Evolutionary conservation across 768 basidiomycete species (phyloP).

Genomic region (Trametes villosa): DNA sequence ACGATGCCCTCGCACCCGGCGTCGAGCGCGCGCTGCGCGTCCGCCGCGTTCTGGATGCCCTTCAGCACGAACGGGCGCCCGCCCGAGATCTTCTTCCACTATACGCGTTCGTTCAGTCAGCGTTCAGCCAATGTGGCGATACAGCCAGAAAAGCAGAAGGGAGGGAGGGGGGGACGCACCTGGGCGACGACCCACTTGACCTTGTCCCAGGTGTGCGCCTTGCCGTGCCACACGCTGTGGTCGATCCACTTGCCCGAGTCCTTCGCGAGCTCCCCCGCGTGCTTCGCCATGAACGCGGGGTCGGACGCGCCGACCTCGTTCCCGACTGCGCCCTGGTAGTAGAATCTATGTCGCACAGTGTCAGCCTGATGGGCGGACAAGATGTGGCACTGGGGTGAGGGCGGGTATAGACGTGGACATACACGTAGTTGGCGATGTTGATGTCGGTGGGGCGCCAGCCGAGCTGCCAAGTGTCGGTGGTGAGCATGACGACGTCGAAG

Average conservation of each 20-base stretch:
- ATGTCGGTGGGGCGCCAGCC: slow-evolving; percentile 55
- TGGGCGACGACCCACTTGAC: slow-evolving; percentile 52
- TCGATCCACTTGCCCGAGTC: slow-evolving; percentile 56
- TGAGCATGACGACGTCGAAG: slow-evolving; percentile 52
- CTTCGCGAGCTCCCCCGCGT: slow-evolving; percentile 43
- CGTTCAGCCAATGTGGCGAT: too few relatives aligned
- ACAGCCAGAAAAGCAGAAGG: too few relatives aligned
- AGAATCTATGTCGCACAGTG: slow-evolving; percentile 37
- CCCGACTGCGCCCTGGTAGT: slow-evolving; percentile 40
- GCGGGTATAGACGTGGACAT: not conserved
- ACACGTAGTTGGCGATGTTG: slow-evolving; percentile 54
- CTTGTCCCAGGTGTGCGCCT: slow-evolving; percentile 57
- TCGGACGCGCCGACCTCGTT: slow-evolving; percentile 52
- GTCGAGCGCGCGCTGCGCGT: slow-evolving; percentile 51
- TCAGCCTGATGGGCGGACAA: not conserved
- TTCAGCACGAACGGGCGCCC: slow-evolving; percentile 58
- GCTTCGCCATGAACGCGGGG: slow-evolving; percentile 54
- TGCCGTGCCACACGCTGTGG: slow-evolving; percentile 52
- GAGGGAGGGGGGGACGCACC: slow-evolving; percentile 29
- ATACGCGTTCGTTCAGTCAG: too few relatives aligned
- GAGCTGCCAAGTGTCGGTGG: slow-evolving; percentile 55
- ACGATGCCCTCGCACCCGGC: slow-evolving; percentile 57
- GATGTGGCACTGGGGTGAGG: not conserved
- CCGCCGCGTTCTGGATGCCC: slow-evolving; percentile 52
- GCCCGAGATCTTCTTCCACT: slow-evolving; percentile 54